Percentiles rank a stretch among this genome's conserved stretches.
These are phyloP conservation scores for Metschnikowia koreensis DNA, from an alignment of 805 yeast species.

Conservation along the genomic window DNA sequence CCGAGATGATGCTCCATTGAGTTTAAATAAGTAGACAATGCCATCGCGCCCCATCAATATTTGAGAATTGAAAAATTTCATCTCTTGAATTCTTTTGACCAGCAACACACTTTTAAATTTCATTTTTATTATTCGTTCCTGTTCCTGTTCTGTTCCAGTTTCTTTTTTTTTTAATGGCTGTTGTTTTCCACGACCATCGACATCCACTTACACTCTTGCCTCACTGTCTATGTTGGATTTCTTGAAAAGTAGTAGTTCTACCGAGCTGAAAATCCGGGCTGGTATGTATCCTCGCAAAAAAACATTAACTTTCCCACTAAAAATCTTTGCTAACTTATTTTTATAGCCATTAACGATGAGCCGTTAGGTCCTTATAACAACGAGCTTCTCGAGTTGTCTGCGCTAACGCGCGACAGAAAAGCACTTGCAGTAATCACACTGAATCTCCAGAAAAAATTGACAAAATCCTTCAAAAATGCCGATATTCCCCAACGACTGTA, in stretches of 20 bases:
- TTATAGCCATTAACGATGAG: constrained; percentile 51
- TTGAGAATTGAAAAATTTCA: neutral
- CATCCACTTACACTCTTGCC: neutral
- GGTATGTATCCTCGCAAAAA: constrained; percentile 14
- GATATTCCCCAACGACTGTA: constrained; percentile 5
- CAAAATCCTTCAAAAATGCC: constrained; percentile 7
- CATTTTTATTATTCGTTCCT: neutral
- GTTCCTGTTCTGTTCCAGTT: neutral
- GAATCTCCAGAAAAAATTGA: constrained; percentile 42
- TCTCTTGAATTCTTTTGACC: too few relatives aligned
- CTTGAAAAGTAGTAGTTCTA: constrained; percentile 3
- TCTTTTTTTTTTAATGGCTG: neutral
- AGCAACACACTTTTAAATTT: neutral
- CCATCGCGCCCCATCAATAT: neutral
- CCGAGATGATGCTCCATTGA: neutral
- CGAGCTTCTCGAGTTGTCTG: constrained; percentile 51
- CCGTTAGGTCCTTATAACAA: constrained; percentile 56
- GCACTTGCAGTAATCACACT: constrained; percentile 39
- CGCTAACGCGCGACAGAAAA: constrained; percentile 41
- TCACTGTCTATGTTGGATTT: constrained; percentile 5
- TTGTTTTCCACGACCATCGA: neutral
- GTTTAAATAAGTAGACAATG: constrained; percentile 2
- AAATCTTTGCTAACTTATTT: constrained; percentile 2
- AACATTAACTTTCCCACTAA: too few relatives aligned
- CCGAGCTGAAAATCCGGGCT: constrained; percentile 13